phyloP scores from a whole-genome alignment of 2,329 filamentous ascomycete genomes.

The Berkeleyomyces basicola region DNA sequence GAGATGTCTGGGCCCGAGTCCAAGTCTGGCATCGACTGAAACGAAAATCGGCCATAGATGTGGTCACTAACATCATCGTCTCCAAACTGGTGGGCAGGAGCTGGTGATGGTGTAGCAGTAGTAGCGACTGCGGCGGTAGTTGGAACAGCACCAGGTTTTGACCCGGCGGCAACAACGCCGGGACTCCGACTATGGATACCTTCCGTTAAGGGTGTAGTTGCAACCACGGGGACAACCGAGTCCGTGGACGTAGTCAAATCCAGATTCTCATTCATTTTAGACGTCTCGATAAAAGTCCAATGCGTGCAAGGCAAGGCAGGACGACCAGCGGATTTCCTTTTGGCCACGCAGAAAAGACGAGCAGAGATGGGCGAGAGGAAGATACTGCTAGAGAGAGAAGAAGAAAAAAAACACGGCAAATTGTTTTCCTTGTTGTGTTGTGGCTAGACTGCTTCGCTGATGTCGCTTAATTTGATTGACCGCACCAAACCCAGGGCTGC shows the following conservation, averaged over 20 bases:
- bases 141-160: not conserved
- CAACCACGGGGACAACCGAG: not conserved
- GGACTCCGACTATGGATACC: not conserved
- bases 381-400: not conserved
- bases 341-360: not conserved
- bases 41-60: not conserved
- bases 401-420: not conserved
- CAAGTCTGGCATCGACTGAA: not conserved
- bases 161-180: not conserved
- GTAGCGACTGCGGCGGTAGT: not conserved
- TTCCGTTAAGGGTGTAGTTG: not conserved
- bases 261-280: not conserved
- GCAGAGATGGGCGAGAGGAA: not conserved
- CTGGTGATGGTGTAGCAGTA: not conserved
- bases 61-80: not conserved
- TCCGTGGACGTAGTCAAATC: not conserved
- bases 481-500: not conserved
- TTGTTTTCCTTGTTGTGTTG: not conserved
- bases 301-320: not conserved
- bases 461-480: not conserved
- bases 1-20: not conserved
- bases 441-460: not conserved
- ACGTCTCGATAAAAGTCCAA: not conserved
- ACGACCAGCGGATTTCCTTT: not conserved
- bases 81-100: not conserved